Percentiles rank a stretch among this genome's conserved stretches.
Evolutionary conservation across 331 rosid species (phyloP).

Genomic region (Quercus phellos): DNA sequence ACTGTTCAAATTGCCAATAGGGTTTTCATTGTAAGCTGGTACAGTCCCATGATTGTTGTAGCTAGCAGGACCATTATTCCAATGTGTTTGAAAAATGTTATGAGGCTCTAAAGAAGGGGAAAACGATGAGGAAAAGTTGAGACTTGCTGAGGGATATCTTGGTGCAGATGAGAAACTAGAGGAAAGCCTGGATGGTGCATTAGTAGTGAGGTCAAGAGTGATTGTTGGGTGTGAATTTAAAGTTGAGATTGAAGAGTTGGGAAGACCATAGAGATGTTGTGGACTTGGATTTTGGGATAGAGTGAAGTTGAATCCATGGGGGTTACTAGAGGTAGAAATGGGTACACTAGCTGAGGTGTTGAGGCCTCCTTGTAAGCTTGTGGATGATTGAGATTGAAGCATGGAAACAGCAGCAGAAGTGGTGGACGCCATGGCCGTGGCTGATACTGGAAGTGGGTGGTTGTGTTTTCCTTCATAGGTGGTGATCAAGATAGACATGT

Average conservation of each 20-base stretch:
- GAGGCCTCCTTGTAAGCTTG: conserved; percentile 23
- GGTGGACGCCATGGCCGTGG: conserved; percentile 64
- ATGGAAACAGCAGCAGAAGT: conserved; percentile 62
- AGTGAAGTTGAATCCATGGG: conserved; percentile 21
- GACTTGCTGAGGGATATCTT: conserved; percentile 30
- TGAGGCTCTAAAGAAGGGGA: conserved; percentile 30
- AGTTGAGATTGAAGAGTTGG: conserved; percentile 47
- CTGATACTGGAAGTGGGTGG: conserved; percentile 62
- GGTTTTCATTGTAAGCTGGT: conserved; percentile 19
- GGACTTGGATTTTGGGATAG: conserved; percentile 26
- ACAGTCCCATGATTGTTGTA: conserved; percentile 19
- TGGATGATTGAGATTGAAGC: conserved; percentile 43
- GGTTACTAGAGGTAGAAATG: conserved; percentile 10
- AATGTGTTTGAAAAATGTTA: conserved; percentile 2
- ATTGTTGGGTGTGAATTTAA: conserved; percentile 57
- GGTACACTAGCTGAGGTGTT: conserved; percentile 20
- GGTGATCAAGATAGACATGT: conserved; percentile 62
- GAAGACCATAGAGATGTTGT: conserved; percentile 31
- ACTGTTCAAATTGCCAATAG: conserved; percentile 3
- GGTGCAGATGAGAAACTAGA: conserved; percentile 13
- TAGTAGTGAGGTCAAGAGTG: conserved; percentile 49
- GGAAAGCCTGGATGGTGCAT: conserved; percentile 18
- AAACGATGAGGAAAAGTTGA: conserved; percentile 36
- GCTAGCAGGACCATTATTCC: conserved; percentile 19
- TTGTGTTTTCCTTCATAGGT: conserved; percentile 76